Evolutionary conservation across 345 rosid genomes (phyloP), one percentile per base, ranked within the genome.

Genomic region (Salix brachista): DNA sequence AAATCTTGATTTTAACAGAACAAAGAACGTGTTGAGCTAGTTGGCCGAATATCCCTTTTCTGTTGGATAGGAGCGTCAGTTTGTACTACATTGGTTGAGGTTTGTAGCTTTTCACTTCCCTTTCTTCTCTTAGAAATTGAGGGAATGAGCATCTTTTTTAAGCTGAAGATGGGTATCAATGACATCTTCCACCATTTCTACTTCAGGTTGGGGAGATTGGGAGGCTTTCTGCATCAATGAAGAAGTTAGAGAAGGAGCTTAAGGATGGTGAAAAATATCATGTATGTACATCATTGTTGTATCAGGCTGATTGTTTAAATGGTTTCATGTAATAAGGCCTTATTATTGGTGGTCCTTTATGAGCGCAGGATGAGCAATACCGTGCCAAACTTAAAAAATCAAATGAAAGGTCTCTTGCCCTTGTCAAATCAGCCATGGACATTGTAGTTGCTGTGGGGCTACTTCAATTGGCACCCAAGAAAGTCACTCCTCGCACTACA

Each of bases 1-100:
- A 26, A 58, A 28, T 36, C 71, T 28, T 61, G 7, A 21, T 71
- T 74, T 81, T 67, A 8, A 28, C 65, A 96, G 99, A 90, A 92
- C 94, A 96, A 91, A 86, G 94, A 91, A 85, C 86, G 86, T 23
- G 79, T 92, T 26, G 99, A 96, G 48, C 84, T 91, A 78, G 56
- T 96, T 58, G 94, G 96, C 19, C 88, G 97, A 32, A 88, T 96
- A 52, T 91, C 99, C 9, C 91, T 94, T 64, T 91, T 80, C 85
- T 92, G 97, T 73, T 94, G 97, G 97, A 82, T 96, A 87, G 97
- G 99, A 80, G 91, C 99, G 75, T 90, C 97, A 5, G 58, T 91
- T 66, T 96, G 97, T 79, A 72, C 84, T 65, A 78, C 94, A 75
- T 84, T 91, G 86, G 94, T 96, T 73, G 96, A 92, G 99, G 99